A percentile compares a stretch with the other conserved stretches of the same genome.
These are phyloP conservation scores for Ceratobasidium sp. DNA, from an alignment of 1,284 basidiomycete species.

Conservation along the genomic window DNA sequence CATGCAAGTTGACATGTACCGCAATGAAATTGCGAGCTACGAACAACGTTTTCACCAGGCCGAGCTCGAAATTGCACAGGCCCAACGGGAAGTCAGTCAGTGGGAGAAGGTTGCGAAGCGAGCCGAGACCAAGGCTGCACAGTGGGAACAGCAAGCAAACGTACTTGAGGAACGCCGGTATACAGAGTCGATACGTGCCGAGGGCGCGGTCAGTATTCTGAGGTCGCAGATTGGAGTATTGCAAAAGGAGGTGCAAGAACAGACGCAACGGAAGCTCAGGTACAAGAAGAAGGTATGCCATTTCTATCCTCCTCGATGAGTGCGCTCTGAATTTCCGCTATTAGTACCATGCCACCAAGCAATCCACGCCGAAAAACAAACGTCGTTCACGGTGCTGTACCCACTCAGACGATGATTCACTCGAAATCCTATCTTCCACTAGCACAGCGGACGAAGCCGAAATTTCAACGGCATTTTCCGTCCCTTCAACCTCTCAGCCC, in stretches of 20 bases:
- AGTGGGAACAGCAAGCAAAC: slow-evolving; percentile 33
- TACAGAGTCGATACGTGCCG: slow-evolving; percentile 33
- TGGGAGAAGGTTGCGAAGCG: slow-evolving; percentile 26
- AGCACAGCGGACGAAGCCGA: slow-evolving; percentile 43
- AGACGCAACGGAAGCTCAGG: slow-evolving; percentile 27
- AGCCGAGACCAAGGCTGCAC: slow-evolving; percentile 19
- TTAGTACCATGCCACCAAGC: slow-evolving; percentile 34
- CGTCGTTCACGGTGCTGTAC: slow-evolving; percentile 4
- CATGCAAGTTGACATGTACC: slow-evolving; percentile 24
- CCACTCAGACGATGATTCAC: slow-evolving; percentile 18
- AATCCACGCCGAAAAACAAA: not conserved
- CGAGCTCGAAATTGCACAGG: slow-evolving; percentile 18
- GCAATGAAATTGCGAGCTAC: slow-evolving; percentile 5
- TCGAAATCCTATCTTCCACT: slow-evolving; percentile 19
- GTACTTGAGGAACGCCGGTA: slow-evolving; percentile 32
- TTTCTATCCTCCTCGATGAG: not conserved
- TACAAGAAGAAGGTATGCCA: slow-evolving; percentile 34
- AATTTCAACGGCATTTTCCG: slow-evolving; percentile 29
- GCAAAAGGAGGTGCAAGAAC: slow-evolving; percentile 33
- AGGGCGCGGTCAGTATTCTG: slow-evolving; percentile 24
- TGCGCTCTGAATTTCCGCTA: not conserved
- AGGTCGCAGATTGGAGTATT: slow-evolving; percentile 27
- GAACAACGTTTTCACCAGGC: slow-evolving; percentile 11
- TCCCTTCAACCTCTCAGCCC: not conserved
- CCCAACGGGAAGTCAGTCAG: slow-evolving; percentile 2